A percentile compares a stretch with the other conserved stretches of the same genome.
Evolutionary conservation across 208 protist species (phyloP).

Genomic region (Trichomonas vaginalis): DNA sequence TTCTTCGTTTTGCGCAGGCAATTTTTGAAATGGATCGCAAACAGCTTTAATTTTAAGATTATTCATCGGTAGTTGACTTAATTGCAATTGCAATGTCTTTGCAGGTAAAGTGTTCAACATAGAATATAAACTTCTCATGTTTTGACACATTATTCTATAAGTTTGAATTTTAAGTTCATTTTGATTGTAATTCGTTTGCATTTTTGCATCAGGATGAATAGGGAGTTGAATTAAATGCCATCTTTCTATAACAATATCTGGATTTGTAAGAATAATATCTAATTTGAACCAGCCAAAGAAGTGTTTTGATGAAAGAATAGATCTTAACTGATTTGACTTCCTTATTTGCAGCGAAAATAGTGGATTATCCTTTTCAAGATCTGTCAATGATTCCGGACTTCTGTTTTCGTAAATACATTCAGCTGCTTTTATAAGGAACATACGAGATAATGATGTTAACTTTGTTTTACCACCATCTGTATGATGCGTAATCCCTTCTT

Average conservation of each 20-base stretch:
- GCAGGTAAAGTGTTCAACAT: background rate
- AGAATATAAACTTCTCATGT: background rate
- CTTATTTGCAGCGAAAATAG: background rate
- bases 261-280: background rate
- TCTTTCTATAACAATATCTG: background rate
- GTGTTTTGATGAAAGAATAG: background rate
- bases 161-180: background rate
- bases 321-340: background rate
- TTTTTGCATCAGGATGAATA: background rate
- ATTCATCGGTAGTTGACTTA: background rate
- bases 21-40: background rate
- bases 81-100: background rate
- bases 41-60: background rate
- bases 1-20: background rate
- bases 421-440: background rate
- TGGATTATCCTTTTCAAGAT: background rate
- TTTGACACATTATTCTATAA: background rate
- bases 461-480: background rate
- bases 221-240: background rate
- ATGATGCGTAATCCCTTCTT: background rate
- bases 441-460: background rate
- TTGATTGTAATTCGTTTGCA: background rate
- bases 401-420: background rate
- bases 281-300: background rate
- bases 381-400: background rate